These are phyloP conservation scores for Saposhnikovia divaricata DNA, from an alignment of 129 eudicot genomes.

Conservation along the genomic window DNA sequence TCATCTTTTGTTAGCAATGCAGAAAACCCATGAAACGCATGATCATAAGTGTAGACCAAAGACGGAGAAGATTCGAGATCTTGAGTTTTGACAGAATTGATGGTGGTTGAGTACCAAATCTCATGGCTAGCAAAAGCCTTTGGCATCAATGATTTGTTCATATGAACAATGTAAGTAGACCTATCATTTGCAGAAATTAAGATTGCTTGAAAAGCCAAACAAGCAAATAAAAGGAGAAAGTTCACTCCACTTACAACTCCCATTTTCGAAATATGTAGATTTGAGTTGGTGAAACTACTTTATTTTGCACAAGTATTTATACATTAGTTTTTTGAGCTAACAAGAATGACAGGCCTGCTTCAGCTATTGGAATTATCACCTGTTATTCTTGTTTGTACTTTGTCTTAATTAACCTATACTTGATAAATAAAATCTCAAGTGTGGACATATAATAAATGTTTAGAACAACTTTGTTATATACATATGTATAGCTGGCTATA, in stretches of 20 bases:
- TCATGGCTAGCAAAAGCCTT: slow-evolving; percentile 24
- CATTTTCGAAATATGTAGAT: neutral
- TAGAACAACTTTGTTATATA: too few relatives aligned
- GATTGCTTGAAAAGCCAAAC: neutral
- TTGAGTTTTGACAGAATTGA: slow-evolving; percentile 8
- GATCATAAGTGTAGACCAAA: slow-evolving; percentile 29
- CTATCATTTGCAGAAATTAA: neutral
- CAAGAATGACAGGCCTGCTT: neutral
- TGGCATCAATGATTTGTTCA: slow-evolving; percentile 32
- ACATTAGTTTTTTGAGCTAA: neutral
- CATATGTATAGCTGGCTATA: too few relatives aligned
- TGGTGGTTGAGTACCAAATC: slow-evolving; percentile 25
- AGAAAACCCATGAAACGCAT: slow-evolving; percentile 38
- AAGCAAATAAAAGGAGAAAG: slow-evolving; percentile 3
- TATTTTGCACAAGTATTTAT: slow-evolving; percentile 21
- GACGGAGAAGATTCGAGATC: neutral
- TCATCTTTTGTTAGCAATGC: slow-evolving; percentile 24
- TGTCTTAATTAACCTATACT: neutral
- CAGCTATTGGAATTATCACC: neutral
- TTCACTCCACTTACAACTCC: neutral
- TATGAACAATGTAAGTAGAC: slow-evolving; percentile 30
- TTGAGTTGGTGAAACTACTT: neutral
- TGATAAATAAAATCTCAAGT: neutral
- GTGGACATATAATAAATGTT: too few relatives aligned
- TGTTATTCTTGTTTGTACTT: neutral